phyloP scores from a whole-genome alignment of 2,329 filamentous ascomycete species.

The Colletotrichum spaethianum region DNA sequence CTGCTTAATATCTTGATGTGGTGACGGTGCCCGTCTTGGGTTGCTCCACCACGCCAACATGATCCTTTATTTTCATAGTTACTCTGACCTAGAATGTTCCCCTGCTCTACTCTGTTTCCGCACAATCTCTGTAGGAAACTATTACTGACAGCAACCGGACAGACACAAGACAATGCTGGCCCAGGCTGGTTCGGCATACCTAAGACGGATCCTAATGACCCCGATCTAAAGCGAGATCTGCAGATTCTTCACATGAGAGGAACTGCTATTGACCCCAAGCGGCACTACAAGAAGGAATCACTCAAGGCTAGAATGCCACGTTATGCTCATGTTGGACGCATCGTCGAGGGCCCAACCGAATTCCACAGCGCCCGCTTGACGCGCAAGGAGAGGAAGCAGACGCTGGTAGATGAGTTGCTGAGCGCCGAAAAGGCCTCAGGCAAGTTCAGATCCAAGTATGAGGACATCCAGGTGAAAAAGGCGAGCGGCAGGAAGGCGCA shows the following conservation, averaged over 20 bases:
- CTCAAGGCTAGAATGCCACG: slow-evolving; percentile 80
- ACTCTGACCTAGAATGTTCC: slow-evolving; percentile 72
- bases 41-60: slow-evolving; percentile 67
- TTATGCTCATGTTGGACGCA: slow-evolving; percentile 89
- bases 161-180: slow-evolving; percentile 73
- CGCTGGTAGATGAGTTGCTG: slow-evolving; percentile 88
- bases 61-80: slow-evolving; percentile 77
- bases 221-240: slow-evolving; percentile 89
- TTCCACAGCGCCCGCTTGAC: slow-evolving; percentile 85
- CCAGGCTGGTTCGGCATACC: slow-evolving; percentile 90
- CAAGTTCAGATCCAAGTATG: slow-evolving; percentile 90
- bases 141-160: background rate
- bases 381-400: slow-evolving; percentile 90
- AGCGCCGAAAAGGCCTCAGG: slow-evolving; percentile 74
- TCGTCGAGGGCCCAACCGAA: slow-evolving; percentile 90
- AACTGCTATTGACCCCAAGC: slow-evolving; percentile 84
- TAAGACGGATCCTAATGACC: slow-evolving; percentile 84
- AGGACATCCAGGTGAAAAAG: slow-evolving; percentile 85
- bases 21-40: slow-evolving; percentile 58
- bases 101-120: background rate
- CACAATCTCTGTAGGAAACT: background rate
- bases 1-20: slow-evolving; percentile 45
- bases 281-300: slow-evolving; percentile 90
- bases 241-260: slow-evolving; percentile 91
- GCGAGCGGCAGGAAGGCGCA: slow-evolving; percentile 89